phyloP scores from a whole-genome alignment of 1,284 basidiomycete genomes.

The Ceraceosorus guamensis region DNA sequence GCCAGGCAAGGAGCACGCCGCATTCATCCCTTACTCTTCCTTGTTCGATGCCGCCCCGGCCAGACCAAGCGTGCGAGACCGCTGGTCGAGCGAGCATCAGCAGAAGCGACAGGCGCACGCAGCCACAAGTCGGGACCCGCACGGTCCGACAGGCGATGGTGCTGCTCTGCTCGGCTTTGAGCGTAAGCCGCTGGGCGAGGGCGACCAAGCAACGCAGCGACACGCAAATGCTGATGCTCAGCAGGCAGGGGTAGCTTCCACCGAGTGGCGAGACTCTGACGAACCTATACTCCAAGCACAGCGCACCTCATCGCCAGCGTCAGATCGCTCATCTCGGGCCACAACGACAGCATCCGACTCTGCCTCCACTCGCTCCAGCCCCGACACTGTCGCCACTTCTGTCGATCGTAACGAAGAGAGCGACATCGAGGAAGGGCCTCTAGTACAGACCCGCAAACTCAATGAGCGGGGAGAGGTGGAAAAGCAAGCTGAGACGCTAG shows the following conservation, averaged over 20 bases:
- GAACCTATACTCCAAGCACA: too few species aligned
- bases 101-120: neutral
- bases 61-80: conserved; percentile 34
- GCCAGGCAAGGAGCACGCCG: conserved; percentile 65
- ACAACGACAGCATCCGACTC: neutral
- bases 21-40: conserved; percentile 55
- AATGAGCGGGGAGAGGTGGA: neutral
- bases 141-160: neutral
- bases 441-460: neutral
- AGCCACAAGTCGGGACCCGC: neutral
- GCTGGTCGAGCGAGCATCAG: neutral
- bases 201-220: too few species aligned
- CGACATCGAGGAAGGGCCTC: neutral
- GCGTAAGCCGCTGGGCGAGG: too few species aligned
- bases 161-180: neutral
- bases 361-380: neutral
- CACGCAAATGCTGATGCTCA: too few species aligned
- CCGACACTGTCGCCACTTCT: neutral
- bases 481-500: neutral
- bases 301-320: neutral
- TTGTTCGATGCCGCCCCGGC: conserved; percentile 75
- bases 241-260: too few species aligned
- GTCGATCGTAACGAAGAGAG: neutral
- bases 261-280: too few species aligned
- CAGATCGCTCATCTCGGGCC: too few species aligned